Evolutionary conservation across 2,329 filamentous ascomycete species (phyloP), one percentile per base, ranked within the genome.

Genomic region (Thyridium curvatum): DNA sequence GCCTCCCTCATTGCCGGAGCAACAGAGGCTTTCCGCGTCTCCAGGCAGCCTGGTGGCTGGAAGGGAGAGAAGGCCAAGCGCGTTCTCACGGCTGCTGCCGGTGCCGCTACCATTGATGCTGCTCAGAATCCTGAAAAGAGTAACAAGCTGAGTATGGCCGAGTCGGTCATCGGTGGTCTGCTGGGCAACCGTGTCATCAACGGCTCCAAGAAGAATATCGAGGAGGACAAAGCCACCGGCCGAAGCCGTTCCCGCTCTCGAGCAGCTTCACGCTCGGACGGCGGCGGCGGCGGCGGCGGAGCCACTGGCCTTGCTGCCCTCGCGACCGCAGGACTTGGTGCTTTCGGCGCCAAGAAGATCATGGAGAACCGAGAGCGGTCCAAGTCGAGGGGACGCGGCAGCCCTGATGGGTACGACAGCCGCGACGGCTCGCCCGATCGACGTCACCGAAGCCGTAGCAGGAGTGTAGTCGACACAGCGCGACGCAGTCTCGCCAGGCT

Each of bases 51-150:
- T 3, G 91, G 91, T 39, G 78, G 83, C 32, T 96, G 90, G 89
- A 84, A 82, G 46, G 91, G 90, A 30, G 84, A 86, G 46, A 96
- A 96, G 65, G 87, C 89, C 48, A 93, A 89, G 68, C 87, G 91
- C 38, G 79, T 97, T 43, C 75, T 94, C 35, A 96, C 91, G 16
- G 90, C 89, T 35, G 91, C 91, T 18, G 75, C 78, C 18, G 84
- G 87, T 62, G 89, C 91, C 43, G 91, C 86, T 49, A 86, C 88
- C 41, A 84, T 95, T 44, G 88, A 96, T 59, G 80, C 82, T 8
- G 82, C 82, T 17, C 74, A 89, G 32, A 74, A 89, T 52, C 74
- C 81, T 6, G 70, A 73, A 14, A 79, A 83, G 50, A 82, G 89
- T 56, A 86, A 84, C 65, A 94, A 89, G 64, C 79, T 87, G 35